phyloP scores from a whole-genome alignment of 1,139 yeast genomes.

The Schwanniomyces etchellsii region DNA sequence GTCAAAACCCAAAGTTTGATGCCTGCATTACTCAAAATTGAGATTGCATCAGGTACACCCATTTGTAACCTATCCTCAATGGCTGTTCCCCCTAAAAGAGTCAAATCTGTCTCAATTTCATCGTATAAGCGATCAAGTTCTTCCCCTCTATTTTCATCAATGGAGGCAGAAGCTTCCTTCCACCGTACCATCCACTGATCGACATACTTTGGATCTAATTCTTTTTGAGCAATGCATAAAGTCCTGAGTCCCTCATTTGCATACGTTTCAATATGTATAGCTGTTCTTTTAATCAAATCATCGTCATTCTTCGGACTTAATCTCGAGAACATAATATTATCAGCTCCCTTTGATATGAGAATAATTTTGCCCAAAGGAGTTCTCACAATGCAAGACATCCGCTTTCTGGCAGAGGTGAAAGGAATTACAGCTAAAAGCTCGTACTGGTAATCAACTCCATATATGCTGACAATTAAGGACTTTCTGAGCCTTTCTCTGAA shows the following conservation, averaged over 20 bases:
- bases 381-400: conserved; percentile 52
- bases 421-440: conserved; percentile 74
- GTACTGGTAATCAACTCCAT: conserved; percentile 68
- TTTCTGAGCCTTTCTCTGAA: conserved; percentile 71
- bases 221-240: conserved; percentile 83
- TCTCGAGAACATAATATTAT: conserved; percentile 79
- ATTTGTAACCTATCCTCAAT: conserved; percentile 93
- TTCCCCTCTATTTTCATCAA: conserved; percentile 72
- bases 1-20: conserved; percentile 95
- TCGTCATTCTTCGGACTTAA: conserved; percentile 37
- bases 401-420: conserved; percentile 86
- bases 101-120: conserved; percentile 67
- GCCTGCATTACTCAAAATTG: conserved; percentile 81
- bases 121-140: conserved; percentile 75
- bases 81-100: conserved; percentile 90
- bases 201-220: conserved; percentile 57
- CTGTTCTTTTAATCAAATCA: conserved; percentile 42
- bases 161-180: conserved; percentile 66
- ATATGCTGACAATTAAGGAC: conserved; percentile 64
- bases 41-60: conserved; percentile 94
- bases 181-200: conserved; percentile 64
- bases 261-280: conserved; percentile 81
- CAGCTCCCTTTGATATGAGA: conserved; percentile 90
- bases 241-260: conserved; percentile 98
- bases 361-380: conserved; percentile 47